A percentile compares a stretch with the other conserved stretches of the same genome.
Conservation (phyloP, 306 rosid genomes). For the Sesbania bispinosa region DNA sequence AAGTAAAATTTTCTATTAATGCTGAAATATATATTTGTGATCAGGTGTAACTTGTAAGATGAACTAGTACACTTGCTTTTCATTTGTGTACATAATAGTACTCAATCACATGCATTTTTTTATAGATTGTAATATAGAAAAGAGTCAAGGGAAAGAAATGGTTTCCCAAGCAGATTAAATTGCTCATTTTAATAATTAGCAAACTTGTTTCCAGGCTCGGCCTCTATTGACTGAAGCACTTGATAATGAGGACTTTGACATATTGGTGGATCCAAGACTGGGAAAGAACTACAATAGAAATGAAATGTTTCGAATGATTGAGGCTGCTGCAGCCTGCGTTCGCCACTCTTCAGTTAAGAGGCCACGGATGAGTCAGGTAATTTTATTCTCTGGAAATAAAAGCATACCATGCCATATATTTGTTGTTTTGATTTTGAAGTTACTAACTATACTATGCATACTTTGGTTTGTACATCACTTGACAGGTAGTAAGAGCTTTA, state of each 20-base stretch:
- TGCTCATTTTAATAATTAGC: neutral
- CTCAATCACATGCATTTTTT: neutral
- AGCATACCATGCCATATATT: neutral
- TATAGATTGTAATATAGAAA: neutral
- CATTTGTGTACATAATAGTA: neutral
- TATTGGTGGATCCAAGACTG: slow-evolving; percentile 68
- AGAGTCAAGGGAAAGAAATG: neutral
- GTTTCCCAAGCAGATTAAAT: neutral
- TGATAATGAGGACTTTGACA: slow-evolving; percentile 54
- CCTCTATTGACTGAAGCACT: slow-evolving; percentile 67
- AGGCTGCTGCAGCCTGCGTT: slow-evolving; percentile 93
- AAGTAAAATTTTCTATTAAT: neutral
- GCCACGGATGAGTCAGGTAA: slow-evolving; percentile 92
- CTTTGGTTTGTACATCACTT: too few species aligned
- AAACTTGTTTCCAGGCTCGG: slow-evolving; percentile 68
- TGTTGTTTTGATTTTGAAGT: neutral
- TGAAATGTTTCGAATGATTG: slow-evolving; percentile 87
- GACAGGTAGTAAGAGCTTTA: slow-evolving; percentile 88
- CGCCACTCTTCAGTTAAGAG: slow-evolving; percentile 81
- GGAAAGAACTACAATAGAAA: slow-evolving; percentile 50
- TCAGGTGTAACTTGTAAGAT: neutral
- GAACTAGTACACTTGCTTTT: neutral
- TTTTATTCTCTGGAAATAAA: neutral
- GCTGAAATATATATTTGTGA: neutral
- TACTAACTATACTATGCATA: neutral